Base-by-base conservation (phyloP, 352 stramenopile genomes). In the Phytophthora lateralis region DNA sequence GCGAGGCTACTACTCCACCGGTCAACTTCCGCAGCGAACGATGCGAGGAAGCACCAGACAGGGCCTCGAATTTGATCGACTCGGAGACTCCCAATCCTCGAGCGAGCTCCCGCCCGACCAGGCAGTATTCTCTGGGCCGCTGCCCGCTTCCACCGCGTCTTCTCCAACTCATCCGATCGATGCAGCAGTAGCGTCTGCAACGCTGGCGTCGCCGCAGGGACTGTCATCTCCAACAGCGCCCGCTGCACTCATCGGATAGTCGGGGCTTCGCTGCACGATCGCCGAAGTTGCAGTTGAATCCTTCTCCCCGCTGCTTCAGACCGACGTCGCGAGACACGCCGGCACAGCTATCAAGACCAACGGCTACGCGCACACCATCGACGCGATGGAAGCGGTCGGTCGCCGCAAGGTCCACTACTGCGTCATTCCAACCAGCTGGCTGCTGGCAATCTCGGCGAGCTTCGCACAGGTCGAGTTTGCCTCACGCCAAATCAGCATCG, bases 261-360 rank as follows among this genome's bases (percentile, higher is more conserved):
- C n/a, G 6, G 50, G 50, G 1, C 37, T 47, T 14, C 14, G 10
- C 5, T 35, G 50, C 24, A 56, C 49, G 9, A 17, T 30, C 4
- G 12, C 26, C 15, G 49, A 56, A 32, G 30, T 21, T n/a, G 50
- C 50, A 21, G 15, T 34, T 38, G 10, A 20, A 27, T 6, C 5
- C 12, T 21, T 57, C 26, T 48, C 32, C 12, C 50, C 50, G 10
- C 4, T 34, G 38, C 20, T 57, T 27, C 20, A 57, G 11, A 46
- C 18, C 6, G 50, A 15, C 18, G 4, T 20, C 15, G 11, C 35
- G 14, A 32, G 6, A 45, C 38, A 48, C 35, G 32, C 20, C 20
- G 4, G 15, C 7, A 27, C 3, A n/a, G 9, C 34, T 1, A 47
- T 41, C 20, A 17, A 45, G 32, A 47, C 37, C 4, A 18, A 48